These are phyloP conservation scores for Trematosphaeria pertusa DNA, from an alignment of 2,329 filamentous ascomycete genomes.

Conservation along the genomic window DNA sequence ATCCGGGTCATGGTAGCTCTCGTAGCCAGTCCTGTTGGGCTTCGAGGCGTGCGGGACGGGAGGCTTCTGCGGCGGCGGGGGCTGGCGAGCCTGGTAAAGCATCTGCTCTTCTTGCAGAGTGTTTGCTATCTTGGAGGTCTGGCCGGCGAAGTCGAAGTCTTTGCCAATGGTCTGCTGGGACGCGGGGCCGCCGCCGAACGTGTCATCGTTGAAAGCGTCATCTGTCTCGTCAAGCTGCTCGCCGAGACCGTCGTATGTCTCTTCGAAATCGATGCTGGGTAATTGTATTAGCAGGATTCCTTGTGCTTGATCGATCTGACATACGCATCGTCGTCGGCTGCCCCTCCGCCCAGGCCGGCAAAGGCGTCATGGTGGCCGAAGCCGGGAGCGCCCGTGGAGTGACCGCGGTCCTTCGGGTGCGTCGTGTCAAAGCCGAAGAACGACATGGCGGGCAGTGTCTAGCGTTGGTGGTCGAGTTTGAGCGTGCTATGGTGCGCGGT, in stretches of 20 bases:
- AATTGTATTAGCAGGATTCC: slow-evolving; percentile 53
- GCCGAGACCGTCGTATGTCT: slow-evolving; percentile 95
- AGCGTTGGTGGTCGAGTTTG: background rate
- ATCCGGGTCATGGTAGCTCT: slow-evolving; percentile 84
- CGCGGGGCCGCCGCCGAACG: slow-evolving; percentile 68
- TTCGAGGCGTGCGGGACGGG: slow-evolving; percentile 57
- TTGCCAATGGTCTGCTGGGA: slow-evolving; percentile 71
- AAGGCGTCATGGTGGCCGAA: slow-evolving; percentile 93
- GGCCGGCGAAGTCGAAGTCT: slow-evolving; percentile 96
- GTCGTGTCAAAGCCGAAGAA: slow-evolving; percentile 89
- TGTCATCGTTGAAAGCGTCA: slow-evolving; percentile 96
- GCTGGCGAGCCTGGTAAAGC: slow-evolving; percentile 78
- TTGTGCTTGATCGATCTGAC: slow-evolving; percentile 27
- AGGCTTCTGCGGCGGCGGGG: slow-evolving; percentile 58
- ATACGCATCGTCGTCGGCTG: slow-evolving; percentile 66
- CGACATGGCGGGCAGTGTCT: slow-evolving; percentile 66
- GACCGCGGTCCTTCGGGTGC: slow-evolving; percentile 67
- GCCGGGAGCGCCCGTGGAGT: slow-evolving; percentile 73
- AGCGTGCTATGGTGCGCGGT: background rate
- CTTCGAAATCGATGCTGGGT: slow-evolving; percentile 82
- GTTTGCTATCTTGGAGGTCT: slow-evolving; percentile 84
- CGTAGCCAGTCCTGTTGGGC: slow-evolving; percentile 82
- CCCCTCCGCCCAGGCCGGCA: slow-evolving; percentile 72
- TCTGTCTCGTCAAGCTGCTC: slow-evolving; percentile 90
- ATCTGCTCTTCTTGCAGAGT: slow-evolving; percentile 91